A percentile compares a stretch with the other conserved stretches of the same genome.
Conservation (phyloP, 129 eudicot species). For the Smallanthus sonchifolius region DNA sequence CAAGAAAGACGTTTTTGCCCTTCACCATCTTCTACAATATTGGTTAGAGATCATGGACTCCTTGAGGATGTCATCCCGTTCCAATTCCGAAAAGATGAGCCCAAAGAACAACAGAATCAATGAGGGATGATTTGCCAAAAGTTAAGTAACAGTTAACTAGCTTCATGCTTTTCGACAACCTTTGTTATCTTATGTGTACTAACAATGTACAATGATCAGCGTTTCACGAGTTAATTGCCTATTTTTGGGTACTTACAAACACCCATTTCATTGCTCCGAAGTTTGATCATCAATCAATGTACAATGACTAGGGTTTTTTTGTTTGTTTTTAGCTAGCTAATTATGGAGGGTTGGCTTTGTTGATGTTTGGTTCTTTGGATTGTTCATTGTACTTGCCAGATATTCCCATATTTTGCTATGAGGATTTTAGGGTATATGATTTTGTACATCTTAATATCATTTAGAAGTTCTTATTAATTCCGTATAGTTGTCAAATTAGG, state of each 20-base stretch:
- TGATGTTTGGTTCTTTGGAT: conserved; percentile 31
- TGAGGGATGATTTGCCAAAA: not conserved
- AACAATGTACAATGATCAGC: conserved; percentile 29
- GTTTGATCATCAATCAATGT: conserved; percentile 31
- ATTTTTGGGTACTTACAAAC: conserved; percentile 7
- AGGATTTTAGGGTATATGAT: conserved; percentile 29
- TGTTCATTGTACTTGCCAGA: conserved; percentile 35
- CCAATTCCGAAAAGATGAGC: conserved; percentile 46
- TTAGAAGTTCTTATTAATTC: not conserved
- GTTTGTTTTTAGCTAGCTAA: conserved; percentile 13
- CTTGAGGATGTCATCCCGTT: conserved; percentile 77
- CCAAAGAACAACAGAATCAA: conserved; percentile 38
- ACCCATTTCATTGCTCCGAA: conserved; percentile 1
- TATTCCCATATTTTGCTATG: conserved; percentile 25
- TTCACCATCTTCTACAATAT: conserved; percentile 27
- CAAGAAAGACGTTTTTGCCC: conserved; percentile 41
- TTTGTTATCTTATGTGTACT: conserved; percentile 34
- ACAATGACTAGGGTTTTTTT: conserved; percentile 22
- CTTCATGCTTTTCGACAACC: conserved; percentile 27
- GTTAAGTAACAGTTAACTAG: conserved; percentile 6
- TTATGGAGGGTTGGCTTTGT: conserved; percentile 28
- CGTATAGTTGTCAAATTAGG: not conserved
- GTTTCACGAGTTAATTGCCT: conserved; percentile 20
- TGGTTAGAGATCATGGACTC: conserved; percentile 74
- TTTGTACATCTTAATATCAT: conserved; percentile 24